phyloP scores from a whole-genome alignment of 805 yeast species.

The Lipomyces chichibuensis region DNA sequence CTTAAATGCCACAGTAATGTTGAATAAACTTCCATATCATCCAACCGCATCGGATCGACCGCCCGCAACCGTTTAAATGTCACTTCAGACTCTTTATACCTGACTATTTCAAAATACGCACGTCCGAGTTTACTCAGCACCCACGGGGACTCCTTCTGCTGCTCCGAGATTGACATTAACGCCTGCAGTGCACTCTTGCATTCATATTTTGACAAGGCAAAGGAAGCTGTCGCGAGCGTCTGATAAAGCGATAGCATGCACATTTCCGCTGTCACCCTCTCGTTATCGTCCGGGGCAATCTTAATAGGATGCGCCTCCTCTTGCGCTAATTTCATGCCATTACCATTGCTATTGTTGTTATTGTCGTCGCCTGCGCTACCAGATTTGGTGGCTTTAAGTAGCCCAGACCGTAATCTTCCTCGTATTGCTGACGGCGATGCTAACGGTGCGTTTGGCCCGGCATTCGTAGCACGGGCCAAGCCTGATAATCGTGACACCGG shows the following conservation, averaged over 20 bases:
- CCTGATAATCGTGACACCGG: background rate
- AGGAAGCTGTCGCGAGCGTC: conserved; percentile 30
- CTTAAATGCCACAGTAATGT: conserved; percentile 92
- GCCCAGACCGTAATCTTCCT: conserved; percentile 14
- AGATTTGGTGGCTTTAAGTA: conserved; percentile 7
- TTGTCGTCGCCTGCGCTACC: background rate
- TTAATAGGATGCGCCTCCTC: conserved; percentile 4
- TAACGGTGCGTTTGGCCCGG: background rate
- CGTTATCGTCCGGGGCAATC: conserved; percentile 29
- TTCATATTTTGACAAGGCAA: conserved; percentile 55
- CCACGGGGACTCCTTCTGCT: conserved; percentile 77
- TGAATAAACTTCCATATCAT: conserved; percentile 89
- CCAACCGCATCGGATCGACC: conserved; percentile 74
- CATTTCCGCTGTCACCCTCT: conserved; percentile 31
- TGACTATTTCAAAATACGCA: conserved; percentile 82
- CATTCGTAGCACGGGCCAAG: background rate
- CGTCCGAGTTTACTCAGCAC: conserved; percentile 79
- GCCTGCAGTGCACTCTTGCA: conserved; percentile 77
- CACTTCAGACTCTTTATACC: conserved; percentile 73
- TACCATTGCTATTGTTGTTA: background rate
- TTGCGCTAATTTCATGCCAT: background rate
- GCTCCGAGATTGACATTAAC: conserved; percentile 63
- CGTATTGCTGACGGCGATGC: conserved; percentile 12
- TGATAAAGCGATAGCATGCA: conserved; percentile 30
- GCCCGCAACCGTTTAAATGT: conserved; percentile 65